These are phyloP conservation scores for Cladophialophora bantiana DNA, from an alignment of 2,329 filamentous ascomycete genomes.

Conservation along the genomic window DNA sequence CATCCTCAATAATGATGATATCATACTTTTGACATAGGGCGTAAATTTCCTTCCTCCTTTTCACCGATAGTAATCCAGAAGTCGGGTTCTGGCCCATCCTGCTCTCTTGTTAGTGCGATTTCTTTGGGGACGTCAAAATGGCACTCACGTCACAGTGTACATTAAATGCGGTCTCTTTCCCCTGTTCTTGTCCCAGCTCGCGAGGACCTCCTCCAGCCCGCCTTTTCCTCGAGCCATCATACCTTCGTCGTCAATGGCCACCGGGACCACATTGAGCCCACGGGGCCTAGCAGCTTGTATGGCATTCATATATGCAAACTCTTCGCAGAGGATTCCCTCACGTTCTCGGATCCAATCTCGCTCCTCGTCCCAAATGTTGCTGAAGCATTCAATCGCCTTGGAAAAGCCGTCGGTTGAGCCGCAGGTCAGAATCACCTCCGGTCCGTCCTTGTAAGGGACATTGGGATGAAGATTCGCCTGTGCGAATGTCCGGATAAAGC, in stretches of 20 bases:
- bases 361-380: slow-evolving; percentile 75
- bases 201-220: slow-evolving; percentile 77
- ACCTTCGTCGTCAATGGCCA: slow-evolving; percentile 78
- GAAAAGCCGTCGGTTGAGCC: slow-evolving; percentile 85
- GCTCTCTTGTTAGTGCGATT: slow-evolving; percentile 31
- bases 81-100: slow-evolving; percentile 93
- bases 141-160: slow-evolving; percentile 86
- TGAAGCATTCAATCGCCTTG: slow-evolving; percentile 78
- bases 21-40: slow-evolving; percentile 82
- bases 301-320: slow-evolving; percentile 81
- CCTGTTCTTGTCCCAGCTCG: slow-evolving; percentile 78
- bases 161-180: slow-evolving; percentile 82
- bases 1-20: slow-evolving; percentile 89
- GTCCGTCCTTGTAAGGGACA: slow-evolving; percentile 77
- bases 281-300: slow-evolving; percentile 70
- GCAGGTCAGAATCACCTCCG: slow-evolving; percentile 79
- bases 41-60: slow-evolving; percentile 80
- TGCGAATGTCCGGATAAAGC: slow-evolving; percentile 80
- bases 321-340: slow-evolving; percentile 80
- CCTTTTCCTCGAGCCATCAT: slow-evolving; percentile 78
- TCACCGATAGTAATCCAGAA: slow-evolving; percentile 73
- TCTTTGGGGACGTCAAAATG: background rate
- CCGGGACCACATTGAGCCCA: slow-evolving; percentile 75
- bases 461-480: slow-evolving; percentile 79
- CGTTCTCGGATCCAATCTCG: slow-evolving; percentile 71